These are phyloP conservation scores for Veloboletus limbatus DNA, from an alignment of 1,284 basidiomycete genomes.

Conservation along the genomic window DNA sequence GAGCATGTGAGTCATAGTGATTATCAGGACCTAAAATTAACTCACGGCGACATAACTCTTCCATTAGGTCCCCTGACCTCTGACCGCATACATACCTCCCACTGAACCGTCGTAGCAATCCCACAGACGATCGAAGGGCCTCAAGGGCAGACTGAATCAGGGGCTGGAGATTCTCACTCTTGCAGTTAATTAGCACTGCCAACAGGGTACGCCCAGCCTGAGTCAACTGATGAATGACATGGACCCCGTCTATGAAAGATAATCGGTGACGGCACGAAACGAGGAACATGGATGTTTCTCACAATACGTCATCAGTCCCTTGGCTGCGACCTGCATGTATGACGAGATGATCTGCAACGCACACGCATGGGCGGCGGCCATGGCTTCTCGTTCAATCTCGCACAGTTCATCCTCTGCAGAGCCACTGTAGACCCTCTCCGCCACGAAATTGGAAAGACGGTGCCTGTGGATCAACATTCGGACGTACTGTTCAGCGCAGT, in stretches of 20 bases:
- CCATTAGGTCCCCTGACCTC: constrained; percentile 85
- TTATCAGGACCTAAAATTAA: constrained; percentile 18
- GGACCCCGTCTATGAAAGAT: constrained; percentile 69
- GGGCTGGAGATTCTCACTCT: constrained; percentile 62
- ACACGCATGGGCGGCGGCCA: constrained; percentile 64
- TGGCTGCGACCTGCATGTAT: constrained; percentile 79
- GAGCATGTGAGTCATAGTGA: constrained; percentile 15
- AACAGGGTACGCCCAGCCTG: constrained; percentile 89
- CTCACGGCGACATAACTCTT: constrained; percentile 88
- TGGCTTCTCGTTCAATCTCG: constrained; percentile 65
- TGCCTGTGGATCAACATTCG: constrained; percentile 78
- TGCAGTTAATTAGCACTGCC: constrained; percentile 79
- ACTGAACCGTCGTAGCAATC: constrained; percentile 74
- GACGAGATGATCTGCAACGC: constrained; percentile 80
- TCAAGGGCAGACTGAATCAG: constrained; percentile 80
- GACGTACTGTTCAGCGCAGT: constrained; percentile 83
- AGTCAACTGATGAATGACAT: constrained; percentile 90
- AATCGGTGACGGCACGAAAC: constrained; percentile 12
- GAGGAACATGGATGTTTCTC: constrained; percentile 34
- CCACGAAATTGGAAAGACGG: constrained; percentile 68
- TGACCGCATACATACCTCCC: constrained; percentile 83
- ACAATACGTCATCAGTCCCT: constrained; percentile 93
- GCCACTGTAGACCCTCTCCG: constrained; percentile 53
- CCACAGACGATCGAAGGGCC: constrained; percentile 80
- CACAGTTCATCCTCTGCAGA: constrained; percentile 51